Conservation (phyloP, 176 grass and related monocot genomes). For the Puya raimondii region DNA sequence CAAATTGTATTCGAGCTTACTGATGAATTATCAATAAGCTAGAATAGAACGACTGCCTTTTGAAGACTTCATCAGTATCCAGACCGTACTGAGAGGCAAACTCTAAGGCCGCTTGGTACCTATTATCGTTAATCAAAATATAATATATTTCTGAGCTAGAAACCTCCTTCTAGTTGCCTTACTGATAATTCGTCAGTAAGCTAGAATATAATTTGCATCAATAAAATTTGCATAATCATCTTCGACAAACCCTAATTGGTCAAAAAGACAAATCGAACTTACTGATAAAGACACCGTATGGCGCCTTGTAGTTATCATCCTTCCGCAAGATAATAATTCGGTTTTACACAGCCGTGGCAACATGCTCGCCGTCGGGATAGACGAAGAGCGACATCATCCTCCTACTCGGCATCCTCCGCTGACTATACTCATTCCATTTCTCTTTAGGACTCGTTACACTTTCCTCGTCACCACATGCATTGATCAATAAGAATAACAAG, state of each 20-base stretch:
- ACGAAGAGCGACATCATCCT: slow-evolving; percentile 32
- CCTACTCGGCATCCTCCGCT: slow-evolving; percentile 21
- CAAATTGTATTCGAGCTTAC: no score
- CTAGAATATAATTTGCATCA: no score
- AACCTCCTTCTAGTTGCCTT: slow-evolving; percentile 49
- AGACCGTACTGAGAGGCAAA: slow-evolving; percentile 74
- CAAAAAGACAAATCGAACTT: no score
- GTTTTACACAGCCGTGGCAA: slow-evolving; percentile 49
- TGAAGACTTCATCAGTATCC: slow-evolving; percentile 85
- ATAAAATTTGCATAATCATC: no score
- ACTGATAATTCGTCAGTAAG: no score
- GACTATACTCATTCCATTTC: slow-evolving; percentile 41
- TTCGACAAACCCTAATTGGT: no score
- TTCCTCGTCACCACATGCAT: slow-evolving; percentile 13
- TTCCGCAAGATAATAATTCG: no score
- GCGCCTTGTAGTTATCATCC: no score
- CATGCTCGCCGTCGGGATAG: slow-evolving; percentile 42
- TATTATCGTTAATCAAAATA: slow-evolving; percentile 48
- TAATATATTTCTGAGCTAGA: slow-evolving; percentile 68
- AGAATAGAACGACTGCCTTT: slow-evolving; percentile 66
- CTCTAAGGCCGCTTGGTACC: slow-evolving; percentile 54
- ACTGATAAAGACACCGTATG: no score
- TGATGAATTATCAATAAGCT: no score
- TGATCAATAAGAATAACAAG: background rate
- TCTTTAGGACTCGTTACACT: slow-evolving; percentile 59